Evolutionary conservation across 2,329 filamentous ascomycete genomes (phyloP), one percentile per base, ranked within the genome.

Genomic region (Trichophyton simii): DNA sequence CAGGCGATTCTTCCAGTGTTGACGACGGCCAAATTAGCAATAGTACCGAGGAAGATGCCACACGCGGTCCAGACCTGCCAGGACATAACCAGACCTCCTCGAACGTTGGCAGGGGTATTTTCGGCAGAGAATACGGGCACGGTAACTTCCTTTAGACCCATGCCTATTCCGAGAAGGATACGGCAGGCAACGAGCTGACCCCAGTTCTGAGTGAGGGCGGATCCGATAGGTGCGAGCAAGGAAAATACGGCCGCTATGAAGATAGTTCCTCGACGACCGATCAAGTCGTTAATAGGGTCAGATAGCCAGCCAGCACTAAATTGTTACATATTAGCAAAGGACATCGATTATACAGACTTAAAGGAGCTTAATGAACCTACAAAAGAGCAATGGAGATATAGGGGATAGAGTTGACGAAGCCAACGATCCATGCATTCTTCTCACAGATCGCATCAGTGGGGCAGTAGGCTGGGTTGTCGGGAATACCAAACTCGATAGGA

Each of bases 21-120:
- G 44, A 82, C 83, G 54, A 87, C 82, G 3, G 80, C 82, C 34
- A 88, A 76, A 67, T 87, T 88, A 64, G 84, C 84, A 63, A 78
- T 81, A 59, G 81, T 84, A n/a, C 86, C 87, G 18, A 87, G 74
- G 70, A 87, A 84, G 66, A 88, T 87, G 52, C 83, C 83, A 44
- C 65, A 65, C 62, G 83, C 80, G 7, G 78, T 80, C 76, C 78
- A 80, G 54, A 78, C 67, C 61, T 79, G 78, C 76, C 79, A 82
- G 28, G 72, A 76, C 80, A 83, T 83, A 60, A 83, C 81, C 36
- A 83, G 68, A 28, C 76, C 80, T 62, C 81, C 82, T 60, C 82
- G 78, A 61, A 84, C 80, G 2, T 79, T 73, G 11, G 80, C 6
- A 66, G 82, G 82, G 3, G 77, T 75, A 63, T 81, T 82, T 66